Evolutionary conservation across 2,329 filamentous ascomycete genomes (phyloP).

Genomic region (Cryphonectria parasitica): DNA sequence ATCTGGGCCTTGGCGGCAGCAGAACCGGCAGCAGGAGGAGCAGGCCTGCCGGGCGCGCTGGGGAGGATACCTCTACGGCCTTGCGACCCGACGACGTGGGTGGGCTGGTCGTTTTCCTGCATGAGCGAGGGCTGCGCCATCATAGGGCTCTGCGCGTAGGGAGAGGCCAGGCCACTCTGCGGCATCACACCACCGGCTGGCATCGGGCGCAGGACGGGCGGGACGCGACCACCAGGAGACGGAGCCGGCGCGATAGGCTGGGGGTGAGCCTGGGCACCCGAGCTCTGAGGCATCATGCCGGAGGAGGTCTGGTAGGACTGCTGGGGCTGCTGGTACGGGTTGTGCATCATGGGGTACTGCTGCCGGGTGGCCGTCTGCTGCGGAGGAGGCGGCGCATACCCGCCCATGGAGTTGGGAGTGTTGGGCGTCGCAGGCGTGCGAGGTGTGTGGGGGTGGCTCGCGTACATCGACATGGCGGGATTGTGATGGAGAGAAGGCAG

Average conservation of each 20-base stretch:
- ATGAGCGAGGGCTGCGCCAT: slow-evolving; percentile 58
- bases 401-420: slow-evolving; percentile 61
- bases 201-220: slow-evolving; percentile 70
- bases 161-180: slow-evolving; percentile 59
- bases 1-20: slow-evolving; percentile 78
- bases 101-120: slow-evolving; percentile 68
- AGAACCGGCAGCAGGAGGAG: slow-evolving; percentile 72
- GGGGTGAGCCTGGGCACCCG: slow-evolving; percentile 69
- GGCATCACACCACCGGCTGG: slow-evolving; percentile 68
- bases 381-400: slow-evolving; percentile 51
- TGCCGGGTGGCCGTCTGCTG: slow-evolving; percentile 54
- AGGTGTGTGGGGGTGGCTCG: slow-evolving; percentile 64
- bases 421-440: slow-evolving; percentile 66
- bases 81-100: slow-evolving; percentile 93
- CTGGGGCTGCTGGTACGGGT: slow-evolving; percentile 55
- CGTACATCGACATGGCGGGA: slow-evolving; percentile 57
- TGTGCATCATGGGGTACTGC: slow-evolving; percentile 56
- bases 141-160: slow-evolving; percentile 61
- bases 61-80: slow-evolving; percentile 89
- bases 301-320: slow-evolving; percentile 60
- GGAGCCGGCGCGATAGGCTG: slow-evolving; percentile 78
- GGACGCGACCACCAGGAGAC: slow-evolving; percentile 55
- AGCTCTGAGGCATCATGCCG: slow-evolving; percentile 69
- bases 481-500: slow-evolving; percentile 44
- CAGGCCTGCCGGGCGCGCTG: slow-evolving; percentile 83